Evolutionary conservation across 2,329 filamentous ascomycete species (phyloP).

Genomic region (Fusarium sp.): DNA sequence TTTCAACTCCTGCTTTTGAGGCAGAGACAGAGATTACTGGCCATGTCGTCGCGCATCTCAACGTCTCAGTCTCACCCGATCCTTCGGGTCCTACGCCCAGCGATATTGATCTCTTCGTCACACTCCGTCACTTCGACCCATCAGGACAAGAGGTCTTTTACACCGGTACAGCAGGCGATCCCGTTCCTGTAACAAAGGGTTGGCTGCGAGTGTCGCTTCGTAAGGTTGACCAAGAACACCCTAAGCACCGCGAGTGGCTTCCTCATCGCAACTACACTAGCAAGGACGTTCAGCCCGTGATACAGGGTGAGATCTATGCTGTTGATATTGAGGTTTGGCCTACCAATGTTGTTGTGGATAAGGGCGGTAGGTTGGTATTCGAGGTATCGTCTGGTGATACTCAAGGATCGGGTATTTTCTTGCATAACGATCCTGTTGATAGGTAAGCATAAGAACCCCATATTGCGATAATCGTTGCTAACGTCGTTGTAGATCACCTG

Average conservation of each 20-base stretch:
- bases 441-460: slow-evolving; percentile 48
- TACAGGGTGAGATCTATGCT: slow-evolving; percentile 65
- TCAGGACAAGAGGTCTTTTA: slow-evolving; percentile 70
- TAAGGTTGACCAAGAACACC: slow-evolving; percentile 63
- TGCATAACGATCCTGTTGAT: slow-evolving; percentile 64
- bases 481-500: slow-evolving; percentile 21
- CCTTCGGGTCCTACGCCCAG: slow-evolving; percentile 52
- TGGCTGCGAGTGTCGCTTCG: slow-evolving; percentile 71
- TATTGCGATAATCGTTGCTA: neutral
- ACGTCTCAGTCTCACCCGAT: slow-evolving; percentile 71
- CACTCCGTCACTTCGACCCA: slow-evolving; percentile 68
- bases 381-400: slow-evolving; percentile 70
- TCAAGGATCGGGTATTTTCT: slow-evolving; percentile 69
- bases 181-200: slow-evolving; percentile 72
- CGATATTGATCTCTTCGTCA: slow-evolving; percentile 75
- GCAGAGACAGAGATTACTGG: slow-evolving; percentile 77
- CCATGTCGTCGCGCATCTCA: slow-evolving; percentile 73
- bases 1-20: slow-evolving; percentile 69
- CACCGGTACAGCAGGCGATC: slow-evolving; percentile 74
- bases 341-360: slow-evolving; percentile 66
- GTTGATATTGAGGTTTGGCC: slow-evolving; percentile 76
- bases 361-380: slow-evolving; percentile 65
- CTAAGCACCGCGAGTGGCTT: slow-evolving; percentile 65
- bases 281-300: slow-evolving; percentile 67
- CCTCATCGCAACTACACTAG: slow-evolving; percentile 69